Percentiles rank a stretch among this genome's conserved stretches.
These are phyloP conservation scores for Cytospora paraplurivora DNA, from an alignment of 2,329 filamentous ascomycete genomes.

Conservation along the genomic window DNA sequence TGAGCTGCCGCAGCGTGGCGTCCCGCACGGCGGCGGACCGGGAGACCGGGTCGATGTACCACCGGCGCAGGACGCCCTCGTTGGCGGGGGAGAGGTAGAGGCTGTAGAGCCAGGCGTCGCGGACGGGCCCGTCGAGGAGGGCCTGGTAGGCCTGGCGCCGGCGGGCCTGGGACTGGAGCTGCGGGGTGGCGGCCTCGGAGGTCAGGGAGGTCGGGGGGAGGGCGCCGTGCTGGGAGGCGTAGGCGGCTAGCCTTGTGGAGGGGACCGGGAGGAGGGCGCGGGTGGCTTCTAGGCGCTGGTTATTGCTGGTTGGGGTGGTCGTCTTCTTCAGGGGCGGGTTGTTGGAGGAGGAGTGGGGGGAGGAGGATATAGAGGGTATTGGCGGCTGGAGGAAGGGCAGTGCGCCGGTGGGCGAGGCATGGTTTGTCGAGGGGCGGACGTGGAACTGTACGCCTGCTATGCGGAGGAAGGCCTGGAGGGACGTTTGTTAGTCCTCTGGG, in stretches of 20 bases:
- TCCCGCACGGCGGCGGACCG: constrained; percentile 63
- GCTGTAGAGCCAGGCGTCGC: constrained; percentile 84
- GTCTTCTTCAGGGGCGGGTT: neutral
- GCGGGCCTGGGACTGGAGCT: constrained; percentile 23
- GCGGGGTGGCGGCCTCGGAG: constrained; percentile 48
- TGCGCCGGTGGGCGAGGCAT: constrained; percentile 86
- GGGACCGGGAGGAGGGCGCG: constrained; percentile 35
- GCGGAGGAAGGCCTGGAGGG: constrained; percentile 73
- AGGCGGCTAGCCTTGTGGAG: constrained; percentile 25
- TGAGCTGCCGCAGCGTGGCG: constrained; percentile 67
- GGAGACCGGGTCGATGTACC: constrained; percentile 71
- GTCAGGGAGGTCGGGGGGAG: constrained; percentile 20
- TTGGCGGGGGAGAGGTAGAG: constrained; percentile 77
- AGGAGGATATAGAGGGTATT: constrained; percentile 2
- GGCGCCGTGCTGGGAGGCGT: constrained; percentile 22
- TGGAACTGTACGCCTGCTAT: constrained; percentile 71
- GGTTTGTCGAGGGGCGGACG: constrained; percentile 78
- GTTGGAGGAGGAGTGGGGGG: constrained; percentile 3
- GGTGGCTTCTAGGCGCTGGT: constrained; percentile 41
- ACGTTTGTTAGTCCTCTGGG: constrained; percentile 8
- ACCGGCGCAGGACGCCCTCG: constrained; percentile 64
- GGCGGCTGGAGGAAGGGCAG: constrained; percentile 80
- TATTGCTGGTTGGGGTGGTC: constrained; percentile 34
- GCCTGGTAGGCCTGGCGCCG: constrained; percentile 71
- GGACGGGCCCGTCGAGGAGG: constrained; percentile 74